Conservation (phyloP, 495 filamentous ascomycete species). For the Jackrogersella multiformis region DNA sequence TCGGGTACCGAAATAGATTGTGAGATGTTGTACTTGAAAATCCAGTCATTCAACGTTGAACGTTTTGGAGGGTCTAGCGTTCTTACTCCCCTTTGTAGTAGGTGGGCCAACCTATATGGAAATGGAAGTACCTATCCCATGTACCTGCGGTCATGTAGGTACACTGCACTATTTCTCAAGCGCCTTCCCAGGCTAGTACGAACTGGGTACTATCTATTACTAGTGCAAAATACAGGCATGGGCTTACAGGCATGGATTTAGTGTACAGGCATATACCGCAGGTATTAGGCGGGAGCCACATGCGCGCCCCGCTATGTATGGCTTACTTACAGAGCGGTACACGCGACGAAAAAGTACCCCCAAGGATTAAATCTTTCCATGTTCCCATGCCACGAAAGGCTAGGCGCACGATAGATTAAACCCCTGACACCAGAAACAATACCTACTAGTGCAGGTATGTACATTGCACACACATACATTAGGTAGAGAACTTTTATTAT, state of each 20-base stretch:
- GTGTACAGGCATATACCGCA: constrained; percentile 8
- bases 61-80: constrained; percentile 26
- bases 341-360: constrained; percentile 26
- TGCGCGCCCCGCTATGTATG: constrained; percentile 34
- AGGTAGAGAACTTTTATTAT: constrained; percentile 5
- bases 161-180: background rate
- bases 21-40: constrained; percentile 18
- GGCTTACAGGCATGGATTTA: no score
- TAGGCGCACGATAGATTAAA: constrained; percentile 26
- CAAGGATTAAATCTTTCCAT: constrained; percentile 11
- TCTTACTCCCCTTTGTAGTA: constrained; percentile 16
- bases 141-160: background rate
- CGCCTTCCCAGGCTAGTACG: constrained; percentile 11
- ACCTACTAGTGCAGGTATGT: no score
- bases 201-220: constrained; percentile 1
- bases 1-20: constrained; percentile 26
- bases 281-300: constrained; percentile 30
- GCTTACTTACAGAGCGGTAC: constrained; percentile 35
- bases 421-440: constrained; percentile 29
- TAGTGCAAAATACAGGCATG: background rate
- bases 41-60: constrained; percentile 27
- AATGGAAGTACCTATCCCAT: constrained; percentile 9
- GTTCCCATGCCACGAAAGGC: constrained; percentile 17
- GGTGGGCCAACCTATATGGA: constrained; percentile 11
- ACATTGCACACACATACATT: no score